Evolutionary conservation across 2,329 filamentous ascomycete genomes (phyloP), one percentile per base, ranked within the genome.

Genomic region (Cercospora zeae-maydis): DNA sequence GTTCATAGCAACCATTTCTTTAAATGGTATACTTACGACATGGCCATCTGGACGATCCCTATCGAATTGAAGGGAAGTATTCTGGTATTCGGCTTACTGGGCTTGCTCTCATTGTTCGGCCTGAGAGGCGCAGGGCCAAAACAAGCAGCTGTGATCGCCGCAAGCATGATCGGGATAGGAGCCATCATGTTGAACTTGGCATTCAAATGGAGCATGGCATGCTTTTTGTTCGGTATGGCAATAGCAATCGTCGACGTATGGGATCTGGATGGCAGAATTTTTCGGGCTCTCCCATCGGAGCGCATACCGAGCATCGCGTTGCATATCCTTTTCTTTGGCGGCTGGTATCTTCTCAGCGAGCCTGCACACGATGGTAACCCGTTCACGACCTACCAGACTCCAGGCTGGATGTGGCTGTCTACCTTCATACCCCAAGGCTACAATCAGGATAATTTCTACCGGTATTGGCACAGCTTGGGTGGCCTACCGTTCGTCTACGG

Each of bases 381-480:
- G 3, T 51, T 49, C 31, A 59, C n/a, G 14, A 30, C 55, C 14
- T 53, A 24, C 8, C 39, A 77, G 16, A 85, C 81, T n/a, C 81
- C 83, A 0, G 86, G 86, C 1, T 88, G 85, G 84, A 79, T 80
- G 64, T 84, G 57, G 21, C 58, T 71, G 2, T 84, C 84, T 0
- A 79, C 78, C 51, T 77, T 89, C 60, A 72, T 68, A 11, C 70
- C 70, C 6, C 58, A 62, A 5, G 56, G 64, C 16, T 71, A 70
- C 52, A 61, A 58, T 27, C 57, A 65, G 8, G 52, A 63, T 31
- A 62, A 66, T 30, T 72, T 69, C 66, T 72, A 84, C 72, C 80
- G 83, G 24, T 86, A 83, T 74, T 87, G 82, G 80, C 83, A 86
- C 67, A 80, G 80, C 59, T 71, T 80, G 39, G 84, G 84, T 4